Conservation (phyloP, 257 asterid species). For the Fraxinus americana region DNA sequence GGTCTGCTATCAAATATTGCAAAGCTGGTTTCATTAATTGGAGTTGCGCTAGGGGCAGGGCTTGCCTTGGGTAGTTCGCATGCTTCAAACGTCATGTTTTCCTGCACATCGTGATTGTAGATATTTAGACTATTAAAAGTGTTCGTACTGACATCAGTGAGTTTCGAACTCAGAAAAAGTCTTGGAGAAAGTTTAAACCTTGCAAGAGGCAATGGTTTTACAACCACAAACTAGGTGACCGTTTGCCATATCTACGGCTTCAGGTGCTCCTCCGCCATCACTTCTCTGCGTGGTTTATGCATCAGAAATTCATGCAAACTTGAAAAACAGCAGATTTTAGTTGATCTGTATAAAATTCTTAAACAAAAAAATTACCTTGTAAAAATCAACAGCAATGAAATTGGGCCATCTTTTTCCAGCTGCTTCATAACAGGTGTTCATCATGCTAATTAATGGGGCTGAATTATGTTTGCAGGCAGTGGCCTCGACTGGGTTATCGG, state of each 20-base stretch:
- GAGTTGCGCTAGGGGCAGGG: constrained; percentile 35
- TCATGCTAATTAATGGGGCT: constrained; percentile 69
- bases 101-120: constrained; percentile 41
- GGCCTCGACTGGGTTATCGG: constrained; percentile 62
- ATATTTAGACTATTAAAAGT: background rate
- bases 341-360: background rate
- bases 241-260: constrained; percentile 80
- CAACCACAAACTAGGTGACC: constrained; percentile 87
- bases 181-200: constrained; percentile 42
- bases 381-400: constrained; percentile 86
- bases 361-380: constrained; percentile 52
- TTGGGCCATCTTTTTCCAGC: constrained; percentile 91
- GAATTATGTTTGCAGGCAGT: constrained; percentile 87
- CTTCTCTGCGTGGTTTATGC: constrained; percentile 68
- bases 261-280: constrained; percentile 92
- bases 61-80: constrained; percentile 59
- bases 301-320: background rate
- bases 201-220: constrained; percentile 62
- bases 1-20: constrained; percentile 34
- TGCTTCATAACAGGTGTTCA: constrained; percentile 74
- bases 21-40: constrained; percentile 37
- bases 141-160: background rate
- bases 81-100: constrained; percentile 59
- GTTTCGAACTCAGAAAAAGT: background rate
- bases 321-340: background rate